Percentiles rank a stretch among this genome's conserved stretches.
Conservation (phyloP, 306 rosid genomes). For the Astragalus membranaceus region DNA sequence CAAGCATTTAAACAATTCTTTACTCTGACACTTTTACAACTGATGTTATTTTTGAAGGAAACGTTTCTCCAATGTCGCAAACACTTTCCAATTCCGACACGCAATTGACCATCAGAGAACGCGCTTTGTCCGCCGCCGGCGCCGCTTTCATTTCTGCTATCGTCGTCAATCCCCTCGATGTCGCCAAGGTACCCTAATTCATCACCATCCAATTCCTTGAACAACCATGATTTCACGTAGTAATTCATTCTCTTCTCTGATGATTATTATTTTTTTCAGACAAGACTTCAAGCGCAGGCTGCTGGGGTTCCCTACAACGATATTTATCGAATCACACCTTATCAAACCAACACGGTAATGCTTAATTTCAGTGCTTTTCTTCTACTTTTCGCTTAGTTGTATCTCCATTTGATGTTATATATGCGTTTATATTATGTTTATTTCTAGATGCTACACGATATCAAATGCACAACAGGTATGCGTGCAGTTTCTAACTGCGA, state of each 20-base stretch:
- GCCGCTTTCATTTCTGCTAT: conserved; percentile 82
- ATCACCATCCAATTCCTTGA: neutral
- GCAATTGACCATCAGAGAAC: conserved; percentile 48
- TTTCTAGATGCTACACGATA: conserved; percentile 41
- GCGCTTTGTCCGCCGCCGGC: conserved; percentile 72
- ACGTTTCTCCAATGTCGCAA: conserved; percentile 20
- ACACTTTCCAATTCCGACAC: conserved; percentile 26
- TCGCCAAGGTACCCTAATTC: conserved; percentile 58
- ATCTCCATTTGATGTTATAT: neutral
- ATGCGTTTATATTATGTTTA: neutral
- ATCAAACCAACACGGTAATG: conserved; percentile 46
- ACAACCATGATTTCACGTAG: too few species aligned
- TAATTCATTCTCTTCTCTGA: neutral
- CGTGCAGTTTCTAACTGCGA: conserved; percentile 33
- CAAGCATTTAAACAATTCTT: too few species aligned
- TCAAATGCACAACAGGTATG: conserved; percentile 26
- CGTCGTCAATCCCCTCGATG: conserved; percentile 83
- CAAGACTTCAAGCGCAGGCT: conserved; percentile 94
- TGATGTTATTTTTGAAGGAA: conserved; percentile 37
- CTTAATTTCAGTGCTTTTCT: neutral
- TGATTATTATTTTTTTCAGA: conserved; percentile 29
- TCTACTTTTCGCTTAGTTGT: neutral
- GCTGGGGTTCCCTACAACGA: conserved; percentile 81
- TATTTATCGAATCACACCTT: conserved; percentile 31
- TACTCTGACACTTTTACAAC: neutral